A percentile compares a stretch with the other conserved stretches of the same genome.
Evolutionary conservation across 2,329 filamentous ascomycete species (phyloP).

Genomic region (Diaporthe sp.): DNA sequence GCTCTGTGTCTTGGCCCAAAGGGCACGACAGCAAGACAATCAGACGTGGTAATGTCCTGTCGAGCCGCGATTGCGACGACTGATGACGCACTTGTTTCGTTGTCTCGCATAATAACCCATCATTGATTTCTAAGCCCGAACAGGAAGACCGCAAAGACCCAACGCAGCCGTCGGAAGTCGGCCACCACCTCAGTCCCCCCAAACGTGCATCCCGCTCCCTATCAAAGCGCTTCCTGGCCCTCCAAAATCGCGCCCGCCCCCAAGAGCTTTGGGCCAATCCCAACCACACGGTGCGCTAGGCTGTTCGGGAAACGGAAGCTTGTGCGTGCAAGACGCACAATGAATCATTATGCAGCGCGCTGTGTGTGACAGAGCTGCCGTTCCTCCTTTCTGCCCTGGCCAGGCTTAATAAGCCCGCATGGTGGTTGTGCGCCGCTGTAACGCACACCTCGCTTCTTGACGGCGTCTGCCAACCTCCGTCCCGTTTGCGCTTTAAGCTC

Average conservation of each 20-base stretch:
- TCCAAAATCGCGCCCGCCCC: not conserved
- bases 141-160: not conserved
- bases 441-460: conserved; percentile 2
- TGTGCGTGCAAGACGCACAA: not conserved
- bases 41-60: not conserved
- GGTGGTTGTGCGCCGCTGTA: not conserved
- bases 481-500: not conserved
- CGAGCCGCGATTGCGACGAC: conserved; percentile 10
- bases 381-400: conserved; percentile 1
- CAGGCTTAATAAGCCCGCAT: not conserved
- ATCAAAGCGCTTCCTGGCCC: not conserved
- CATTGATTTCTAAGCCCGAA: conserved; percentile 31
- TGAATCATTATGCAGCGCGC: conserved; percentile 32
- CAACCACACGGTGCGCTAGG: conserved; percentile 19
- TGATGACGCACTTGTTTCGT: conserved; percentile 35
- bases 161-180: conserved; percentile 8
- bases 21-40: not conserved
- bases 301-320: conserved; percentile 18
- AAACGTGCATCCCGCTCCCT: not conserved
- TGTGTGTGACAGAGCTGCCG: not conserved
- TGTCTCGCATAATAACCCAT: conserved; percentile 8
- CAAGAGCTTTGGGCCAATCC: not conserved
- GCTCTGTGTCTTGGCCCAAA: too few relatives aligned
- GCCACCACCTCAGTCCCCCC: not conserved
- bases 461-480: not conserved